Conservation (phyloP, 371 early-diverging fungal species). For the Chytridium lagenaria region DNA sequence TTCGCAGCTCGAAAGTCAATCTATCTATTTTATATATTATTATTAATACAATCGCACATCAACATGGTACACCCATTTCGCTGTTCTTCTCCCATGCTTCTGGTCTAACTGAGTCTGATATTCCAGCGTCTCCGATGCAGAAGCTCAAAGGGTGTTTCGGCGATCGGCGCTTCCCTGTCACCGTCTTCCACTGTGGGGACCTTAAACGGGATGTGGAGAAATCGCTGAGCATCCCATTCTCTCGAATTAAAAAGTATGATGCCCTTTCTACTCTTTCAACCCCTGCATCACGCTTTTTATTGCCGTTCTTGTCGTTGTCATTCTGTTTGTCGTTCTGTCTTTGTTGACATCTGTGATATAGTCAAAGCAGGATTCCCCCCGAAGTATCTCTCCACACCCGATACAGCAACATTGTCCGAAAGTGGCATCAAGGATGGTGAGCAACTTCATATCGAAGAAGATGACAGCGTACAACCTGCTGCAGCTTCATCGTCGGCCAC, state of each 20-base stretch:
- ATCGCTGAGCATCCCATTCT: not conserved
- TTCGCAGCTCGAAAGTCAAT: not conserved
- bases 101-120: not conserved
- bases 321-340: no score
- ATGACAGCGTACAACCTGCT: not conserved
- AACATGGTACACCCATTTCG: no score
- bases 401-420: slow-evolving; percentile 19
- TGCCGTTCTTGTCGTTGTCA: no score
- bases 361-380: slow-evolving; percentile 54
- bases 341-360: no score
- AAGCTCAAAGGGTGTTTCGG: slow-evolving; percentile 8
- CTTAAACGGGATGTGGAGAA: slow-evolving; percentile 23
- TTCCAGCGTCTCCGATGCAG: slow-evolving; percentile 35
- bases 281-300: not conserved
- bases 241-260: not conserved
- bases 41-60: not conserved
- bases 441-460: slow-evolving; percentile 39
- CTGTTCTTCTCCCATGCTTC: no score
- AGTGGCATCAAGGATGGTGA: slow-evolving; percentile 50
- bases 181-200: slow-evolving; percentile 23
- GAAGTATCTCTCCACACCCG: slow-evolving; percentile 21
- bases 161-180: slow-evolving; percentile 26
- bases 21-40: not conserved
- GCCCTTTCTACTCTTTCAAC: not conserved
- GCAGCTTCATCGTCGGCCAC: not conserved